Conservation (phyloP, 768 basidiomycete species). For the Phanerochaete sordida region DNA sequence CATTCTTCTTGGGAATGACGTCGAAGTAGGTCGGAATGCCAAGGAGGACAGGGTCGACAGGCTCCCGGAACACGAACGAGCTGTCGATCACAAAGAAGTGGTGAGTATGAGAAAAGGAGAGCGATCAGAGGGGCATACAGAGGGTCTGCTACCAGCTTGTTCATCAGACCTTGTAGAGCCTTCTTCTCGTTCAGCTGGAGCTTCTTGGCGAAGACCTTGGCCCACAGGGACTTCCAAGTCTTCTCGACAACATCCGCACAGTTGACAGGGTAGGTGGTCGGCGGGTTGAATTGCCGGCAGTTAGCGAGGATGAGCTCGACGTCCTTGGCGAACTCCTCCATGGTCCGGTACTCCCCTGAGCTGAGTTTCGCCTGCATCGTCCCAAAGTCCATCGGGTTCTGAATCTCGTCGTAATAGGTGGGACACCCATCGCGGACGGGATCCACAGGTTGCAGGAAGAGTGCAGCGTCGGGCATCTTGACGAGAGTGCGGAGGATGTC, state of each 20-base stretch:
- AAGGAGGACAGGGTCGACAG: conserved; percentile 83
- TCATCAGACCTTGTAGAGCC: conserved; percentile 66
- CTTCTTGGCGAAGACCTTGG: conserved; percentile 67
- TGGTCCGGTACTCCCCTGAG: conserved; percentile 64
- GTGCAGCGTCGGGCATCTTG: conserved; percentile 61
- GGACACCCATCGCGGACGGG: conserved; percentile 82
- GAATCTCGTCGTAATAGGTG: conserved; percentile 93
- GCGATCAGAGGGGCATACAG: conserved; percentile 39
- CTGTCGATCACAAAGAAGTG: conserved; percentile 29
- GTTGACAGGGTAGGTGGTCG: conserved; percentile 66
- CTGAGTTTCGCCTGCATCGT: conserved; percentile 73
- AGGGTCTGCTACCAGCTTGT: conserved; percentile 63
- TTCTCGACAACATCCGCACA: conserved; percentile 75
- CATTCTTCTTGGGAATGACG: conserved; percentile 79
- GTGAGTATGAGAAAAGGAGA: neutral
- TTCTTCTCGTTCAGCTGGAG: conserved; percentile 80
- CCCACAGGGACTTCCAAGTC: conserved; percentile 83
- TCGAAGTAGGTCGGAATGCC: conserved; percentile 88
- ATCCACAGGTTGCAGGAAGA: conserved; percentile 84
- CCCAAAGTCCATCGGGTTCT: conserved; percentile 89
- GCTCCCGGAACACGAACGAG: conserved; percentile 75
- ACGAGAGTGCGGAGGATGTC: conserved; percentile 59
- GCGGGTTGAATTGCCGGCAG: conserved; percentile 90
- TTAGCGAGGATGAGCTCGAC: conserved; percentile 83
- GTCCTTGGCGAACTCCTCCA: conserved; percentile 81